Evolutionary conservation across 2,329 filamentous ascomycete genomes (phyloP), one percentile per base, ranked within the genome.

Genomic region (Chalaropsis ovoidea): DNA sequence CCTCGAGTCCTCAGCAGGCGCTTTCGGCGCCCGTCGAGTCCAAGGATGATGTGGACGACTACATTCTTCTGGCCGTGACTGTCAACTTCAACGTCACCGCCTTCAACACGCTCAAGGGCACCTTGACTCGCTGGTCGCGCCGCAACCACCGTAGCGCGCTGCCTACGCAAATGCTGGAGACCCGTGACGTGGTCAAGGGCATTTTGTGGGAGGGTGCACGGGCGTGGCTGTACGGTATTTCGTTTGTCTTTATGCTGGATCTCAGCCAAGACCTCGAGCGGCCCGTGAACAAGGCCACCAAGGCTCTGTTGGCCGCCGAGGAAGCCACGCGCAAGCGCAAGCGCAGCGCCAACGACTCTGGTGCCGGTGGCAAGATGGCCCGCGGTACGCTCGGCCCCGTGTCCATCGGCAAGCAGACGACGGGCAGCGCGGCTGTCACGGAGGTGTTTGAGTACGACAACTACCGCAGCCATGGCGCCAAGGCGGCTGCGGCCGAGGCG

Each of bases 201-300:
- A 85, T 86, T 31, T 75, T 96, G 47, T 97, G 93, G 92, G 88
- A 95, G 72, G 79, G 87, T 0, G 78, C 79, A 35, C 83, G 93
- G 15, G 76, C 93, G 7, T 97, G 93, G 90, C 77, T 97, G 22
- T 96, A 95, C 72, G 92, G 93, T 6, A 83, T 85, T 49, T 86
- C 83, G 0, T 97, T 91, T 81, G 75, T 99, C 27, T 91, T 89
- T 77, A 97, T 97, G 92, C 84, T 99, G 68, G 91, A 97, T 73
- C 77, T 95, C 39, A 82, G 83, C 22, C 82, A 82, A 71, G 87
- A 96, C 73, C 81, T 94, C 61, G 73, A 76, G 0, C 73, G 74
- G 2, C 75, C 77, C 10, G 62, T 27, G 4, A 39, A 27, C 41
- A 47, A 52, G 52, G 8, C 63, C 45, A 31, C 60, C 41, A 70